Evolutionary conservation across 768 basidiomycete species (phyloP), one percentile per base, ranked within the genome.

Genomic region (Pulveroboletus sp.): DNA sequence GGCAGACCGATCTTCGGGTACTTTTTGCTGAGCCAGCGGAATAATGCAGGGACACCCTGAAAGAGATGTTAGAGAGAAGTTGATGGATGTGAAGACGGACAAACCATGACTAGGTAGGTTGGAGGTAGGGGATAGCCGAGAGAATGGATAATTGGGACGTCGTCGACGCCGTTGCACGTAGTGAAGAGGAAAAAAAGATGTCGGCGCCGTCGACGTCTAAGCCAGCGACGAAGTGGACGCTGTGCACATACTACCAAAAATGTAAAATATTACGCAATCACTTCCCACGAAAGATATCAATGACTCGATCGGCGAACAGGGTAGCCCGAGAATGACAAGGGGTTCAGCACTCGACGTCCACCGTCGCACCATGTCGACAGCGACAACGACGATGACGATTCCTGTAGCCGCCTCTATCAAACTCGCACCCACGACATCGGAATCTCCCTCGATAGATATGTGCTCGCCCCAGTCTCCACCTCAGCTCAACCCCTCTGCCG

Each of bases 21-120:
- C 71, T 97, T 97, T 76, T 88, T 94, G 68, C 93, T 96, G 51
- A 98, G 78, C 94, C 95, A 99, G 65, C 95, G 84, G 73, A 98
- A 98, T 55, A 97, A 80, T 41, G 95, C 95, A 53, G 94, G 94
- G 55, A 97, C 94, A 83, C 94, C 94, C 94, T 95, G 51, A 10
- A 55, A 49, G 36, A 36, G 37, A 30, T n/a, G 43, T 11, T 35
- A 55, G 10, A 41, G 7, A 11, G 30, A 21, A n/a, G 11, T 11
- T 1, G 39, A 8, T 1, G 24, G 8, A 30, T 7, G 26, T 11
- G 11, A 30, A 35, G 0, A n/a, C 5, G 30, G 8, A 38, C 59
- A 1, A 21, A 68, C 65, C 65, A 66, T 66, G 21, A 21, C 21
- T 4, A 49, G 18, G 17, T 33, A 24, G 11, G 15, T 11, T 33